These are phyloP conservation scores for Galeopsis tetrahit DNA, from an alignment of 257 asterid species.

Conservation along the genomic window DNA sequence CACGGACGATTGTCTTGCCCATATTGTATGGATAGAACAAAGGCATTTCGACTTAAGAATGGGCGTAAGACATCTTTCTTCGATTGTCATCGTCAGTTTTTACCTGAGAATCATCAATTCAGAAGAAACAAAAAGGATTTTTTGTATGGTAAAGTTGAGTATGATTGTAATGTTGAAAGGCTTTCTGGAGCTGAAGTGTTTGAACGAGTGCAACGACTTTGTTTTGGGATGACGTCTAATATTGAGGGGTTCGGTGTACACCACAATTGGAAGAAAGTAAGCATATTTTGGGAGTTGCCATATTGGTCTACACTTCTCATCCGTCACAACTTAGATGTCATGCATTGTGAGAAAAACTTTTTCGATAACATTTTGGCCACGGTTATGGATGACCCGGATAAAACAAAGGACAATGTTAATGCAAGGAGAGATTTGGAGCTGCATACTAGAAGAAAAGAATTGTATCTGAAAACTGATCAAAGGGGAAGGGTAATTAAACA, in stretches of 20 bases:
- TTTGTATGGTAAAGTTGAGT: neutral
- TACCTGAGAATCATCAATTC: too few relatives aligned
- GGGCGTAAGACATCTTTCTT: too few relatives aligned
- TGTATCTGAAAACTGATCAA: neutral
- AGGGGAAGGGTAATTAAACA: neutral
- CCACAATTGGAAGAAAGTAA: neutral
- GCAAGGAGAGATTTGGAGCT: neutral
- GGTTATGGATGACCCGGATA: neutral
- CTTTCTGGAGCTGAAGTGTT: neutral
- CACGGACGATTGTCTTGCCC: neutral
- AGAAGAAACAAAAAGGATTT: too few relatives aligned
- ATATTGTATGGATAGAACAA: neutral
- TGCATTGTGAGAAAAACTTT: conserved; percentile 1
- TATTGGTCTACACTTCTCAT: neutral
- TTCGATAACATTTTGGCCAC: neutral
- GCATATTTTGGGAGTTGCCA: neutral
- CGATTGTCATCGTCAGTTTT: too few relatives aligned
- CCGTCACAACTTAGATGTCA: conserved; percentile 2
- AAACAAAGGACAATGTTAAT: neutral
- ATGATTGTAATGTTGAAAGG: neutral
- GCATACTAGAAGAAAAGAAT: neutral
- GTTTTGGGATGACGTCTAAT: neutral
- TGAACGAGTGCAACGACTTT: neutral
- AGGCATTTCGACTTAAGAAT: neutral
- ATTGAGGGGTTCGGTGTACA: neutral